Conservation (phyloP, 139 green algal species). For the Haematococcus sp. region DNA sequence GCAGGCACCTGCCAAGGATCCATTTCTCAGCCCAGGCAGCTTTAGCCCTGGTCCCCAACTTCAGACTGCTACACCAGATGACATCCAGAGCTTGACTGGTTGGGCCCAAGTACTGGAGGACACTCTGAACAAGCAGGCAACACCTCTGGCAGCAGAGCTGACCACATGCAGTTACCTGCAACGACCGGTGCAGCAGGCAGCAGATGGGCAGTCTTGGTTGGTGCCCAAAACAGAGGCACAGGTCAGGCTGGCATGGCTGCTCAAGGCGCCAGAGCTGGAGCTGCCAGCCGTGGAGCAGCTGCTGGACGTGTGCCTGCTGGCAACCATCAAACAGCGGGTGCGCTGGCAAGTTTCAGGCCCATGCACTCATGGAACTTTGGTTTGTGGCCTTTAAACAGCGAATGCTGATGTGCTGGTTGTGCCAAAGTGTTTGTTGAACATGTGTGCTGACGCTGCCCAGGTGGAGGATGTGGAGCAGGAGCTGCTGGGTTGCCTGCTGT, state of each 20-base stretch:
- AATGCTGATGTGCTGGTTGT: too few relatives aligned
- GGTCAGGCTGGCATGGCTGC: slow-evolving; percentile 19
- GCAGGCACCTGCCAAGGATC: too few relatives aligned
- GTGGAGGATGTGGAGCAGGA: slow-evolving; percentile 10
- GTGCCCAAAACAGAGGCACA: background rate
- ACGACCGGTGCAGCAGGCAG: background rate
- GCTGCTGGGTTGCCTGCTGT: slow-evolving; percentile 24
- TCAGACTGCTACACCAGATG: too few relatives aligned
- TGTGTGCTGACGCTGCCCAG: background rate
- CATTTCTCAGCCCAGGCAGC: too few relatives aligned
- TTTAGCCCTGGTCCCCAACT: too few relatives aligned
- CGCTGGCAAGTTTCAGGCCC: background rate
- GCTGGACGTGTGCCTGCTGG: slow-evolving; percentile 14
- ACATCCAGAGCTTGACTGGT: too few relatives aligned
- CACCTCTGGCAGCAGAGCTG: too few relatives aligned
- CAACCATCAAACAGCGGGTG: background rate
- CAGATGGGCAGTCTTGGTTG: background rate
- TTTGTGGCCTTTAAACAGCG: too few relatives aligned
- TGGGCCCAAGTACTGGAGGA: too few relatives aligned
- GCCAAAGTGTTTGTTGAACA: background rate
- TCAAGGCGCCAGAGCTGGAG: background rate
- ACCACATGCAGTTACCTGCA: too few relatives aligned
- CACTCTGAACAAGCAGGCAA: too few relatives aligned
- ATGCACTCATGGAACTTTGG: background rate
- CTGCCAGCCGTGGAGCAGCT: slow-evolving; percentile 10